phyloP scores from a whole-genome alignment of 2,329 filamentous ascomycete species.

The Fusarium nodosum region DNA sequence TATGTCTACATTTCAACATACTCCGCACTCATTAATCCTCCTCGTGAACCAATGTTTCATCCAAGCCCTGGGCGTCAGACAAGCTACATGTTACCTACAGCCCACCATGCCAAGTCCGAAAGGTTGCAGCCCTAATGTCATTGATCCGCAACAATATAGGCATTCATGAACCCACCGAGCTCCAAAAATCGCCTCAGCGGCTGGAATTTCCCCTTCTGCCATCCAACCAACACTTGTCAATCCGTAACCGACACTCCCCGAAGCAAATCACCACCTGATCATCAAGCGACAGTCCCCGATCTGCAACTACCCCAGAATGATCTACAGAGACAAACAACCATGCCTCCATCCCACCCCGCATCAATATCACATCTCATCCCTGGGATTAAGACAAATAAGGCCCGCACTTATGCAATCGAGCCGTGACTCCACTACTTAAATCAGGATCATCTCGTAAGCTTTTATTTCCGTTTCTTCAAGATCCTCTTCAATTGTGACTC shows the following conservation, averaged over 20 bases:
- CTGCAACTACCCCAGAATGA: background rate
- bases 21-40: background rate
- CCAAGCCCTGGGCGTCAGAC: background rate
- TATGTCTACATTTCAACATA: background rate
- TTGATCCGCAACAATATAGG: background rate
- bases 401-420: background rate
- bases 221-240: background rate
- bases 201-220: background rate
- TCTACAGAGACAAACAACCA: constrained; percentile 5
- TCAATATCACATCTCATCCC: background rate
- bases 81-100: background rate
- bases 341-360: constrained; percentile 3
- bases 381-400: constrained; percentile 4
- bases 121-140: background rate
- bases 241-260: constrained; percentile 27
- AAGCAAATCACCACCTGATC: constrained; percentile 12
- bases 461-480: background rate
- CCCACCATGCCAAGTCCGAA: background rate
- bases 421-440: constrained; percentile 38
- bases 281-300: constrained; percentile 21
- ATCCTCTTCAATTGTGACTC: too few relatives aligned
- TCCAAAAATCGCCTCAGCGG: background rate
- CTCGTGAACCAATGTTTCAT: background rate
- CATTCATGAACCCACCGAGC: background rate
- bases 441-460: constrained; percentile 19